Evolutionary conservation across 108 stramenopile species (phyloP), one percentile per base, ranked within the genome.

Genomic region (Phaeodactylum tricornutum): DNA sequence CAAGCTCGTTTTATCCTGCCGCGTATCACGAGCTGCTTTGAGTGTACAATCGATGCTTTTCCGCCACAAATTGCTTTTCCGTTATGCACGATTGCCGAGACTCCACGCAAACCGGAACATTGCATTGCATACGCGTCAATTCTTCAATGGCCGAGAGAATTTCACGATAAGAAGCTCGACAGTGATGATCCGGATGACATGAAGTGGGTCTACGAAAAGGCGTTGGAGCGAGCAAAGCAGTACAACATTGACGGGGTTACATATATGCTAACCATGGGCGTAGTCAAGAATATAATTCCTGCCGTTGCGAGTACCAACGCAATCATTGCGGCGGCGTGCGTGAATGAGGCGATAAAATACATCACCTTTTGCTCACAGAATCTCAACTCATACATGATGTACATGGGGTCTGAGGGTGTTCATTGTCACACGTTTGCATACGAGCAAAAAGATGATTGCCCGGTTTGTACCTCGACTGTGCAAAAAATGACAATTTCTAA

Each of bases 231-330:
- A n/a, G 80, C 91, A 12, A 54, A 67, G 16, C 64, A 79, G 32
- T 97, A 94, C 64, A 72, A 83, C 29, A 96, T 96, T 56, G 59
- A 47, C 16, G 87, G 88, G 25, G 87, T 89, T 27, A 91, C 92
- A 9, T 85, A 87, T 59, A 92, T 85, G 86, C 57, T 96, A 20
- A 93, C 93, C 32, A 90, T 96, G 79, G 97, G 99, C 17, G 94
- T 98, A 23, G 97, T 98, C 36, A 98, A 98, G 64, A 99, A 98
- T 66, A 99, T 99, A 42, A 98, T 99, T 50, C 97, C 97, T 29
- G 99, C 99, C 17, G 96, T 99, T 30, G 99, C 99, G 4, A 90
- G 91, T 41, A 99, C 97, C 34, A 99, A 99, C 72, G 99, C 99
- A 2, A 97, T 99, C 59, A 83, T 98, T 24, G 80, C 96, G 33